phyloP scores from a whole-genome alignment of 495 filamentous ascomycete species.

The Chaetomium fimeti region DNA sequence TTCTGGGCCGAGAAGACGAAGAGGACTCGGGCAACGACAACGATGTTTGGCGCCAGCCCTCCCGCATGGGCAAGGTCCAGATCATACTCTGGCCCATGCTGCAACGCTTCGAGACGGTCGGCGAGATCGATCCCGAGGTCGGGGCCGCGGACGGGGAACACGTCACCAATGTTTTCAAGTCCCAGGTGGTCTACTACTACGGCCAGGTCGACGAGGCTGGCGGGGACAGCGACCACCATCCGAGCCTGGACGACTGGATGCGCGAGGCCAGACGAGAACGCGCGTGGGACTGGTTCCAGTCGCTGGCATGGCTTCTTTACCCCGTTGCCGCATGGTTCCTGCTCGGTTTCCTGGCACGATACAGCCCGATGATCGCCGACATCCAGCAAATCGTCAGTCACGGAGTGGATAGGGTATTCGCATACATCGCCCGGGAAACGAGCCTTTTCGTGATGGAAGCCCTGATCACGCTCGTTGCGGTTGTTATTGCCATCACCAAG shows the following conservation, averaged over 20 bases:
- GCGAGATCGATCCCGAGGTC: slow-evolving; percentile 23
- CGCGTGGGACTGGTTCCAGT: not conserved
- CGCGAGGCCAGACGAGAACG: not conserved
- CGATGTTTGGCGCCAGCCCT: slow-evolving; percentile 17
- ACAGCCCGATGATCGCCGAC: not conserved
- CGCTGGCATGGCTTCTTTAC: not conserved
- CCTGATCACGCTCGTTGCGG: not conserved
- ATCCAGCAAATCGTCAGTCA: not conserved
- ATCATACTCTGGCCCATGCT: slow-evolving; percentile 42
- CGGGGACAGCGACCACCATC: slow-evolving; percentile 17
- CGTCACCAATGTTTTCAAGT: slow-evolving; percentile 28
- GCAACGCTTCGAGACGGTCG: slow-evolving; percentile 34
- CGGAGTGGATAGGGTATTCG: not conserved
- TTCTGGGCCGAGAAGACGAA: not conserved
- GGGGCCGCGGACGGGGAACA: slow-evolving; percentile 30
- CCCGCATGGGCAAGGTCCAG: slow-evolving; percentile 44
- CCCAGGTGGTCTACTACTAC: slow-evolving; percentile 40
- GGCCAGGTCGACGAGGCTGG: slow-evolving; percentile 18
- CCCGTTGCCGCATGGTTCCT: not conserved
- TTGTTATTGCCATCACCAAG: not conserved
- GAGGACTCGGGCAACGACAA: not conserved
- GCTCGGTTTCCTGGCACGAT: slow-evolving; percentile 6
- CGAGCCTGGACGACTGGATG: slow-evolving; percentile 19
- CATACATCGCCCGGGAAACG: not conserved
- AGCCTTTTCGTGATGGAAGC: slow-evolving; percentile 8